A percentile compares a stretch with the other conserved stretches of the same genome.
Evolutionary conservation across 2,329 filamentous ascomycete genomes (phyloP).

Genomic region (Colletotrichum sp.): DNA sequence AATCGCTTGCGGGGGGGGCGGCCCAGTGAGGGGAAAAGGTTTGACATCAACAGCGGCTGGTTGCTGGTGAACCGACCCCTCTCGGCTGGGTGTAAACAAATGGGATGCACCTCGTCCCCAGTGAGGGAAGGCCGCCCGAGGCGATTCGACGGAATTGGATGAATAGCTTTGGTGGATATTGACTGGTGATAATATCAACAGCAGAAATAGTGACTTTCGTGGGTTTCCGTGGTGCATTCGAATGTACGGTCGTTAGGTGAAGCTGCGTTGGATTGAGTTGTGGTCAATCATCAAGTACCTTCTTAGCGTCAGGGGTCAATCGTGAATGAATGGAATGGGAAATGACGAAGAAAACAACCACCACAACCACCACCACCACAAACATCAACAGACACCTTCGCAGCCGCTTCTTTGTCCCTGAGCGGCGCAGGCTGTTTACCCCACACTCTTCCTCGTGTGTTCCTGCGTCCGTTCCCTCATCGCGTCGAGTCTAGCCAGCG

Average conservation of each 20-base stretch:
- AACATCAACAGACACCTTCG: not conserved
- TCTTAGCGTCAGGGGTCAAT: not conserved
- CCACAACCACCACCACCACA: not conserved
- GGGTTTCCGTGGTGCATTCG: not conserved
- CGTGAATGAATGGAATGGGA: not conserved
- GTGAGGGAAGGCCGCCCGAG: not conserved
- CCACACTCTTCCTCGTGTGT: constrained; percentile 15
- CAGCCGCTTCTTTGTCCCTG: not conserved
- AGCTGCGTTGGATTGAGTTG: not conserved
- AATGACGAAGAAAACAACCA: not conserved
- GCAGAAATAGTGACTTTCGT: not conserved
- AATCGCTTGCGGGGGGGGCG: not conserved
- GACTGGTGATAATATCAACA: not conserved
- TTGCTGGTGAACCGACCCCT: constrained; percentile 20
- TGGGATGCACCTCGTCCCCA: not conserved
- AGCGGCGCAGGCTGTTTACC: not conserved
- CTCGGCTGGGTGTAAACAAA: constrained; percentile 11
- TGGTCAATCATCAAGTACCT: not conserved
- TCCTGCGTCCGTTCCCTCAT: not conserved
- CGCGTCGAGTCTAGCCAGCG: not conserved
- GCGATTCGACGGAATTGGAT: not conserved
- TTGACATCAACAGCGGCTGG: constrained; percentile 8
- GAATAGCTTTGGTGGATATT: not conserved
- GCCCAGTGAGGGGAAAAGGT: not conserved
- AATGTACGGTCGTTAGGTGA: not conserved